phyloP scores from a whole-genome alignment of 2,329 filamentous ascomycete genomes.

The Sporothrix brasiliensis region DNA sequence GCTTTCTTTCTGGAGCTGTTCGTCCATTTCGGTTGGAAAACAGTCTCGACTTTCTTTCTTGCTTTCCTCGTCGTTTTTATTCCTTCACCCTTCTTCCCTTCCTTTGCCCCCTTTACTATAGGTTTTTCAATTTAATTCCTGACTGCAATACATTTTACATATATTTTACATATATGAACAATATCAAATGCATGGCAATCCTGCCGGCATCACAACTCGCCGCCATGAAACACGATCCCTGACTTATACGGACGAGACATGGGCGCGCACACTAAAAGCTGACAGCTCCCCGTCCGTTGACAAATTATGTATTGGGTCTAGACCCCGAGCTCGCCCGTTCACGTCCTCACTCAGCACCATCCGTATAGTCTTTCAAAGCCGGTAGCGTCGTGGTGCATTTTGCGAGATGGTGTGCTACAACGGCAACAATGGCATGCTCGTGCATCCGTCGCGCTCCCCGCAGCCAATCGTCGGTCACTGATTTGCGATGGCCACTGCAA shows the following conservation, averaged over 20 bases:
- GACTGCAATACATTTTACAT: not conserved
- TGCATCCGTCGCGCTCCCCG: not conserved
- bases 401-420: conserved; percentile 1
- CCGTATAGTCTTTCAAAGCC: not conserved
- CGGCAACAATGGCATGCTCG: not conserved
- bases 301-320: not conserved
- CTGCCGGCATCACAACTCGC: no score
- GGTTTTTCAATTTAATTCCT: conserved; percentile 12
- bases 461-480: not conserved
- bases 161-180: not conserved
- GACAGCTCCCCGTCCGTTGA: not conserved
- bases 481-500: not conserved
- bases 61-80: not conserved
- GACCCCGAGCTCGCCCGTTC: not conserved
- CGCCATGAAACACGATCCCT: no score
- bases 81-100: conserved; percentile 1
- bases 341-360: not conserved
- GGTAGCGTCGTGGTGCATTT: not conserved
- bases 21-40: conserved; percentile 4
- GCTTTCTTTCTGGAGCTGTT: not conserved
- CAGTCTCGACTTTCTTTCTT: not conserved
- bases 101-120: not conserved
- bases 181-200: no score
- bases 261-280: not conserved
- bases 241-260: conserved; percentile 18